A percentile compares a stretch with the other conserved stretches of the same genome.
These are phyloP conservation scores for Phytophthora ramorum DNA, from an alignment of 352 stramenopile genomes.

Conservation along the genomic window DNA sequence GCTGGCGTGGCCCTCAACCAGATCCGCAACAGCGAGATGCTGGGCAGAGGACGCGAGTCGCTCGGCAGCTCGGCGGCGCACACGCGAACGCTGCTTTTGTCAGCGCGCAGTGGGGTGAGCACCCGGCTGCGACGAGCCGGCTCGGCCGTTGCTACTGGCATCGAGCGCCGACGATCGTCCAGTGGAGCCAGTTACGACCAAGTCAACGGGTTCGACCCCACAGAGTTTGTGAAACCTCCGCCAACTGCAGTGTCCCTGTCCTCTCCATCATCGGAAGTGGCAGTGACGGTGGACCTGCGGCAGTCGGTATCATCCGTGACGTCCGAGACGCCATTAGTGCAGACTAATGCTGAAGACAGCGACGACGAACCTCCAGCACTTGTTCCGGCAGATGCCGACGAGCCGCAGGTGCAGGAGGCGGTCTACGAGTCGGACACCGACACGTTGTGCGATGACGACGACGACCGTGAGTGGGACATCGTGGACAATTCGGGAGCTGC, in stretches of 20 bases:
- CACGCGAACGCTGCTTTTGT: constrained; percentile 53
- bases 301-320: constrained; percentile 21
- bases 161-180: constrained; percentile 61
- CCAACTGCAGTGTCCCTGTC: constrained; percentile 17
- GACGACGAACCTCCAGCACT: constrained; percentile 29
- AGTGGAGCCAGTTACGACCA: constrained; percentile 27
- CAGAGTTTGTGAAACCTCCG: constrained; percentile 30
- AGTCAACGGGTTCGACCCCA: constrained; percentile 24
- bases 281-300: constrained; percentile 41
- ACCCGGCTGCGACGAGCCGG: constrained; percentile 53
- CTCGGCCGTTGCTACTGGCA: constrained; percentile 46
- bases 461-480: constrained; percentile 63
- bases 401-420: constrained; percentile 27
- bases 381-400: constrained; percentile 10
- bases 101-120: constrained; percentile 52
- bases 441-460: constrained; percentile 65
- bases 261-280: constrained; percentile 33
- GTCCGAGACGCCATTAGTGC: background rate
- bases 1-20: constrained; percentile 43
- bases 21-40: constrained; percentile 45
- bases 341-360: constrained; percentile 15
- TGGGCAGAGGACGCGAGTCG: constrained; percentile 64
- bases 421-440: constrained; percentile 69
- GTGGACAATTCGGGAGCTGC: constrained; percentile 26
- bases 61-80: constrained; percentile 53